Conservation (phyloP, 495 filamentous ascomycete genomes). For the Aspergillus kassunensis region DNA sequence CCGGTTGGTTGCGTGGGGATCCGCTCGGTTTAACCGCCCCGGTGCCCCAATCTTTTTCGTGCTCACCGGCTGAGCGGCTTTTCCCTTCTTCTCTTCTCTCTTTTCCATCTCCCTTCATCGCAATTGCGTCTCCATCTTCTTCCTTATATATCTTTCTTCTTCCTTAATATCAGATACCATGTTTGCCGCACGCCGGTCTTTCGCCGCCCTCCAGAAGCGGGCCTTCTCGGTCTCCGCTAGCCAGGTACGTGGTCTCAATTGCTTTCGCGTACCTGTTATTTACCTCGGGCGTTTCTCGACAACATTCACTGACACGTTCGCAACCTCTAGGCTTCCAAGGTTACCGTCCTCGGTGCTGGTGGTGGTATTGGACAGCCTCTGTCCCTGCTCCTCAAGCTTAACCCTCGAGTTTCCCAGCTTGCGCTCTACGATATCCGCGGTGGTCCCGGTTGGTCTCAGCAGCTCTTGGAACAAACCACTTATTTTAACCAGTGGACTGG, state of each 20-base stretch:
- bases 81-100: conserved; percentile 16
- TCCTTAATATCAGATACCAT: conserved; percentile 47
- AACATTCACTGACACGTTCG: conserved; percentile 33
- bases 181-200: conserved; percentile 72
- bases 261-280: conserved; percentile 8
- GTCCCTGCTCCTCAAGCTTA: conserved; percentile 96
- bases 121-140: conserved; percentile 14
- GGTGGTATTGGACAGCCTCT: conserved; percentile 98
- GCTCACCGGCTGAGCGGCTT: conserved; percentile 26
- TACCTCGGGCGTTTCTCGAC: conserved; percentile 12
- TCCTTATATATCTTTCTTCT: conserved; percentile 16
- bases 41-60: no score
- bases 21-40: conserved; percentile 16
- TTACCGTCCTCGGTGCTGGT: conserved; percentile 90
- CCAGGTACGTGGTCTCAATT: conserved; percentile 58
- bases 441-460: conserved; percentile 73
- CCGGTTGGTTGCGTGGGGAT: conserved; percentile 13
- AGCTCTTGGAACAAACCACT: not conserved
- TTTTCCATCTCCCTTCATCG: conserved; percentile 10
- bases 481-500: not conserved
- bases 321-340: conserved; percentile 77
- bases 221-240: conserved; percentile 90
- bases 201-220: conserved; percentile 73
- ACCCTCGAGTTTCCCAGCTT: conserved; percentile 87
- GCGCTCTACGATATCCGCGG: conserved; percentile 96